Base-by-base conservation (phyloP, 2,329 filamentous ascomycete species). In the Aspergillus sp. region DNA sequence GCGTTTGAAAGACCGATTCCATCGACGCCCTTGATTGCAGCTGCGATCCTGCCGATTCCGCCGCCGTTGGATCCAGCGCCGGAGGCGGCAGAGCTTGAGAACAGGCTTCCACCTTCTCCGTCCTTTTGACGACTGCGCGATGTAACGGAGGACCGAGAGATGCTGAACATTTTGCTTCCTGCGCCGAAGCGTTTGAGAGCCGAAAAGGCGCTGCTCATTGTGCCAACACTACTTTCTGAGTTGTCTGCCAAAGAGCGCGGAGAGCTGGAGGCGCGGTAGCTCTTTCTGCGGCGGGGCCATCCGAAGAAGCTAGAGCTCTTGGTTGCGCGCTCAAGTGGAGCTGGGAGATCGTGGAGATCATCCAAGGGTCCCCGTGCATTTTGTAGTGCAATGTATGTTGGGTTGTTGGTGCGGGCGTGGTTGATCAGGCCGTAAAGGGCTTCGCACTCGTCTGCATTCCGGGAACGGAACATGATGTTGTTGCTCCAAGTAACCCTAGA, bases 381-480 rank as follows among this genome's bases (percentile, higher is more conserved):
- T 81, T 91, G 83, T 80, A 92, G 64, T 73, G 88, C 71, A 80
- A 90, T 92, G 76, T 93, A 97, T 54, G 92, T 93, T 53, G 91
- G 89, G 71, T 98, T 97, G 76, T 96, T 91, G 71, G 96, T 89
- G 48, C 95, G 89, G 18, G 93, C 88, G 59, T 89, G 84, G 74
- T 98, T 96, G 60, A 98, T 93, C 43, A 93, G 85, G 68, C 84
- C 84, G 74, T 97, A 99, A 4, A 99, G 81, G 36, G 84, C 83
- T 63, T 89, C 87, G 69, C 93, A 96, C 60, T 97, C 93, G 43
- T 86, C 83, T 2, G 86, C 82, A 47, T 84, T 90, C 42, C 88
- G 81, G 48, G 91, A 91, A 42, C 95, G 89, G 83, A 98, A 95
- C 80, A 96, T 93, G 77, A 96, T 90, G 71, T 96, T 95, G 66